These are phyloP conservation scores for Trichoderma gracile DNA, from an alignment of 2,329 filamentous ascomycete genomes.

Conservation along the genomic window DNA sequence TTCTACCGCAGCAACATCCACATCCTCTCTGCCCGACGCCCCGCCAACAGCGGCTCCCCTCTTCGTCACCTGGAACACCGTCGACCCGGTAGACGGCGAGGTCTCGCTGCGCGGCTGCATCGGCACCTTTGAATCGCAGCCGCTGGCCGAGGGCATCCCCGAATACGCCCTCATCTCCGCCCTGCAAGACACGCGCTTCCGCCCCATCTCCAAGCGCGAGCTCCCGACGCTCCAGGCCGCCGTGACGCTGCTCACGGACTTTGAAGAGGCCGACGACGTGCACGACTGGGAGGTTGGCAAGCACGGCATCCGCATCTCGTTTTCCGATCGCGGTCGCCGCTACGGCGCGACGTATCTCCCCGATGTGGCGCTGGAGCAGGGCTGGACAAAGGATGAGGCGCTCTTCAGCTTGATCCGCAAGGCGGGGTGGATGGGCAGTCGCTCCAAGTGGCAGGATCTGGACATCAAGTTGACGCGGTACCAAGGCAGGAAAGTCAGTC, in stretches of 20 bases:
- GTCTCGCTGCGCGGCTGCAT: slow-evolving; percentile 86
- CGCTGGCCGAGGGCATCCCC: slow-evolving; percentile 70
- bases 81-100: slow-evolving; percentile 42
- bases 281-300: slow-evolving; percentile 85
- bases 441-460: slow-evolving; percentile 76
- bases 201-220: slow-evolving; percentile 54
- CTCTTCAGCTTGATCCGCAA: slow-evolving; percentile 89
- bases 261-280: slow-evolving; percentile 71
- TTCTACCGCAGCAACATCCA: slow-evolving; percentile 50
- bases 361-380: slow-evolving; percentile 87
- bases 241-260: slow-evolving; percentile 83
- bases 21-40: slow-evolving; percentile 41
- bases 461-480: slow-evolving; percentile 80
- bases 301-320: slow-evolving; percentile 86
- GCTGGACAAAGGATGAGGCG: slow-evolving; percentile 92
- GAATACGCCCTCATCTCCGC: slow-evolving; percentile 82
- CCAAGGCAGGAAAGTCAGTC: slow-evolving; percentile 75
- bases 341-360: slow-evolving; percentile 90
- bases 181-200: slow-evolving; percentile 63
- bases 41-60: slow-evolving; percentile 64
- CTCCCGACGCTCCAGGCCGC: slow-evolving; percentile 61
- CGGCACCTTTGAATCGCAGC: slow-evolving; percentile 82
- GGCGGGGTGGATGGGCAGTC: slow-evolving; percentile 85
- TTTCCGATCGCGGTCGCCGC: slow-evolving; percentile 69
- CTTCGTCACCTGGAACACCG: slow-evolving; percentile 92